Evolutionary conservation across 1,139 yeast genomes (phyloP).

Genomic region (Lodderomyces beijingensis): DNA sequence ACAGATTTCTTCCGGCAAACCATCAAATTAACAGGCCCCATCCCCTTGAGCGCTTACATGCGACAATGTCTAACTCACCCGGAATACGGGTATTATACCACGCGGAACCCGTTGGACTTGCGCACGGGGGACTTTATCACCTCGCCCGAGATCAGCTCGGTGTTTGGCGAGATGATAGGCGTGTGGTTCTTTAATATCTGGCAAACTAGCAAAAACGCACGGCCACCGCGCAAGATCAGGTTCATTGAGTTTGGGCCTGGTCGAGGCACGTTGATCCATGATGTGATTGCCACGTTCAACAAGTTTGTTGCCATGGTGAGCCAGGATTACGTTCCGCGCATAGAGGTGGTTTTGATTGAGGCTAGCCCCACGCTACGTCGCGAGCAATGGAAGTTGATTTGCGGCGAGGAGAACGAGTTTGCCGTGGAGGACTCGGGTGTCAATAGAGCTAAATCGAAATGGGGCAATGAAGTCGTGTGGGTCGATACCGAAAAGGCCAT

Average conservation of each 20-base stretch:
- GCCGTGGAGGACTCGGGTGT: slow-evolving; percentile 28
- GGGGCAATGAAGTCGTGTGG: slow-evolving; percentile 62
- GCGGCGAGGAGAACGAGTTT: slow-evolving; percentile 22
- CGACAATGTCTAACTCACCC: slow-evolving; percentile 81
- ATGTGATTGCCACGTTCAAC: slow-evolving; percentile 48
- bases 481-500: slow-evolving; percentile 63
- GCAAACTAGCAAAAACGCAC: slow-evolving; percentile 45
- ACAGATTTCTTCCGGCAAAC: slow-evolving; percentile 46
- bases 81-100: slow-evolving; percentile 72
- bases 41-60: slow-evolving; percentile 72
- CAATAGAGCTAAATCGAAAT: slow-evolving; percentile 40
- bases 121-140: slow-evolving; percentile 73
- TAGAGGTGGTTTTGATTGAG: slow-evolving; percentile 60
- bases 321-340: slow-evolving; percentile 15
- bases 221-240: slow-evolving; percentile 27
- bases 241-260: slow-evolving; percentile 92
- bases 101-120: slow-evolving; percentile 66
- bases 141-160: slow-evolving; percentile 82
- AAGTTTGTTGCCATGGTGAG: slow-evolving; percentile 30
- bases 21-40: slow-evolving; percentile 71
- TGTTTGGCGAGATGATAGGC: slow-evolving; percentile 85
- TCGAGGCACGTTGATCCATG: slow-evolving; percentile 73
- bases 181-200: slow-evolving; percentile 66
- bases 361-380: slow-evolving; percentile 64
- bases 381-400: slow-evolving; percentile 51